Evolutionary conservation across 2,329 filamentous ascomycete species (phyloP), one percentile per base, ranked within the genome.

Genomic region (Fonsecaea multimorphosa): DNA sequence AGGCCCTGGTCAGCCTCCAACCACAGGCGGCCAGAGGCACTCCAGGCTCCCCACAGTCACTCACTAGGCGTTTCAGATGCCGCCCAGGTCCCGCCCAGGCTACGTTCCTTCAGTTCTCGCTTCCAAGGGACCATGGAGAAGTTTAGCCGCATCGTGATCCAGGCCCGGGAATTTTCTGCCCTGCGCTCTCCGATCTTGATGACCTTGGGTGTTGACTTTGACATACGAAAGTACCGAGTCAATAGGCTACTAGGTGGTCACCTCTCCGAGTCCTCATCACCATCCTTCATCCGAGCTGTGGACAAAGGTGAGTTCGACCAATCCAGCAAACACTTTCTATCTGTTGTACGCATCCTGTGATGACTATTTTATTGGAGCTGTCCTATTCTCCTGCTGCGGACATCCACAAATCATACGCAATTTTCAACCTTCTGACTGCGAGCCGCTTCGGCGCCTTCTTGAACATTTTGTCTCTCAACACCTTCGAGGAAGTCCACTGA

Each of bases 281-380:
- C 19, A 49, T 19, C 19, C 22, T 27, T 49, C 11, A 27, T 49
- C 11, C 22, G 27, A 27, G 44, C 44, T 24, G 44, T 24, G 8
- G 1, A 49, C 22, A 19, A 49, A 24, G 44, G 44, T 49, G 3
- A 49, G 44, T 24, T 24, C 22, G 9, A 12, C 9, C 22, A 49
- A 6, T 24, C 22, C 44, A 49, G 11, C 22, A 49, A 19, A 24
- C 22, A n/a, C 44, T 49, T 14, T 22, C 8, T 14, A 11, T 27
- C 44, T 24, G 5, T 40, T 24, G 19, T 27, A 2, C 44, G 8
- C 44, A 12, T 49, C 9, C 19, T 19, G 68, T 74, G 73, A 75
- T 75, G 73, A 75, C 68, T 68, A 64, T 36, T 58, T 70, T 75
- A 75, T 75, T 75, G 73, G 73, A 75, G 73, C 73, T 75, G 73